Base-by-base conservation (phyloP, 306 rosid genomes). In the Glycine latifolia region DNA sequence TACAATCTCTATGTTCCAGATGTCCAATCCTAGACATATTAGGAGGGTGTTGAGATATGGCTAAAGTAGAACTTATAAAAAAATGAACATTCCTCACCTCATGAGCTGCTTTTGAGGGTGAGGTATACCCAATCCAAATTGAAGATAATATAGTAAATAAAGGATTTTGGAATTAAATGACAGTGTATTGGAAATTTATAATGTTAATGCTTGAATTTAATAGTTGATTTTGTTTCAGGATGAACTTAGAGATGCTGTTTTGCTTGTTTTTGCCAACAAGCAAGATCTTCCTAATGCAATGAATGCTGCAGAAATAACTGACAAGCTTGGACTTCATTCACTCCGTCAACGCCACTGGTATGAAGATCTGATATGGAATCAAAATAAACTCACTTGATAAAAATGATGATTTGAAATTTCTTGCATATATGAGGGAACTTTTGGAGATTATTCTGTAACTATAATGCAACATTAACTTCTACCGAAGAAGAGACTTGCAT, bases 231-330 rank as follows among this genome's bases (percentile, higher is more conserved):
- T 73, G 77, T 83, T 87, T 74, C 95, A 94, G 98, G 98, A 94
- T 78, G 98, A 94, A 84, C 93, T 94, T 77, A 89, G 98, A 79
- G 98, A 94, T 78, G 98, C 98, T 73, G 98, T 94, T 85, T 84
- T 94, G 90, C 98, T 94, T 73, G 98, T 94, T 77, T 92, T 94
- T 87, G 98, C 98, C 86, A 94, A 94, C 94, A 94, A 94, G 86
- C 97, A 94, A 94, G 99, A 95, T 95, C 95, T 95, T 87, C 99
- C 99, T 4, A 92, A 92, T 90, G 99, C 97, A 71, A 95, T 93
- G 99, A 95, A 89, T 90, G 99, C 99, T 80, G 97, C 97, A 72
- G 97, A 95, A 90, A 95, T 95, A 82, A 92, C 97, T 41, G 97
- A 92, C 90, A 92, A 95, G 90, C 99, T 95, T 75, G 99, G 97